Evolutionary conservation across 2,329 filamentous ascomycete genomes (phyloP), one percentile per base, ranked within the genome.

Genomic region (Apiospora rasikravindrae): DNA sequence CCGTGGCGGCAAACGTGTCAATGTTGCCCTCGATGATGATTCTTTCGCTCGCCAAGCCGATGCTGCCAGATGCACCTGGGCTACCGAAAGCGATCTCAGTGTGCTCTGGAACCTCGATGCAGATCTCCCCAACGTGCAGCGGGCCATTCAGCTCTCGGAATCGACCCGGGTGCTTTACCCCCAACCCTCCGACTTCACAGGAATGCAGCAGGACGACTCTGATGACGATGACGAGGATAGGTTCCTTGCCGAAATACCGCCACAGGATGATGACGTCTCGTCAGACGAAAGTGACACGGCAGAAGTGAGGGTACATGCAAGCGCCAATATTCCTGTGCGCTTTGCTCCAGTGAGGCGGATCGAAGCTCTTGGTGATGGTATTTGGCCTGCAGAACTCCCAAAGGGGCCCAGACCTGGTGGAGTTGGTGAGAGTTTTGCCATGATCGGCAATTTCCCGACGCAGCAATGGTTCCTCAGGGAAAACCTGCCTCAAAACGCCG

Each of bases 401-500:
- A 69, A n/a, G 26, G 45, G n/a, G 4, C 29, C 33, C 14, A 70
- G 69, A 22, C 49, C 47, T 33, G 42, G 44, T 24, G 37, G 61
- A 2, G 26, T 40, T 40, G 72, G 42, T 26, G 70, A 44, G 24
- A 70, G 72, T 53, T 71, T 71, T 42, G n/a, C 68, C 2, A 69
- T 69, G 67, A 61, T 64, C 3, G 72, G 72, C 29, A 57, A 26
- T 11, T 73, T 71, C 49, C 72, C 72, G 24, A 64, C 68, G 26
- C n/a, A 22, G 5, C 26, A 45, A 49, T 73, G 72, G 72, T 64
- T 71, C 26, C 49, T 68, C 24, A 71, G 40, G 49, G 73, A 77
- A 37, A 78, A 78, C 47, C 67, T 78, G 45, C 78, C 78, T 4
- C 76, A 74, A 26, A 71, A 71, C 69, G 64, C 75, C 10, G 69